Conservation (phyloP, 768 basidiomycete species). For the Pluteus cervinus region DNA sequence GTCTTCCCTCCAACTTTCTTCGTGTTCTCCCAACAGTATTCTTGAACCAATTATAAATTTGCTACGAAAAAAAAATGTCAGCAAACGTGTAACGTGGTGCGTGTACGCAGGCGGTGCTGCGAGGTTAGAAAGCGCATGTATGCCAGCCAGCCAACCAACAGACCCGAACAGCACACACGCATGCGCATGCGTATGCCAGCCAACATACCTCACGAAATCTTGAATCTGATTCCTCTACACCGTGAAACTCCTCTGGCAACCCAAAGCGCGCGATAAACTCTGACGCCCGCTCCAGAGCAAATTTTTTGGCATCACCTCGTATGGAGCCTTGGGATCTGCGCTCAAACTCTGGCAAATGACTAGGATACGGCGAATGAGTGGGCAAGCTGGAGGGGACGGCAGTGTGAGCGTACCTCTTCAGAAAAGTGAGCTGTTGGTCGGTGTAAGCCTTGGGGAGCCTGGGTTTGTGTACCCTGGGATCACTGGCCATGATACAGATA, state of each 20-base stretch:
- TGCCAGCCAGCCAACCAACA: too few relatives aligned
- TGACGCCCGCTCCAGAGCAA: constrained; percentile 54
- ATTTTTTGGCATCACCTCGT: constrained; percentile 66
- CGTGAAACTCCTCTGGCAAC: constrained; percentile 46
- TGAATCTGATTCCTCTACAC: constrained; percentile 51
- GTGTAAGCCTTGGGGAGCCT: constrained; percentile 61
- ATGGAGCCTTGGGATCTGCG: constrained; percentile 51
- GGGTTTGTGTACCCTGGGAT: constrained; percentile 63
- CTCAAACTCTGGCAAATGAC: constrained; percentile 52
- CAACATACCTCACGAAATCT: constrained; percentile 53
- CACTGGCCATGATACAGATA: constrained; percentile 37
- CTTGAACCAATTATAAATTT: constrained; percentile 74
- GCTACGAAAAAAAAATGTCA: constrained; percentile 30
- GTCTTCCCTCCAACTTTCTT: constrained; percentile 50
- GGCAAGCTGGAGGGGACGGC: background rate
- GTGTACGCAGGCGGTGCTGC: too few relatives aligned
- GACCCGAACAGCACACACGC: too few relatives aligned
- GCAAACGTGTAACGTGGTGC: constrained; percentile 3
- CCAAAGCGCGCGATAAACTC: constrained; percentile 59
- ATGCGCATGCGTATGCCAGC: background rate
- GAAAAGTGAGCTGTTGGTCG: constrained; percentile 55
- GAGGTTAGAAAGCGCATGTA: too few relatives aligned
- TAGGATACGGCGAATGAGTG: constrained; percentile 14
- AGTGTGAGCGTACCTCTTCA: constrained; percentile 34
- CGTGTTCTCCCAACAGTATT: constrained; percentile 60